A percentile compares a stretch with the other conserved stretches of the same genome.
These are phyloP conservation scores for Crepidotus variabilis DNA, from an alignment of 768 basidiomycete species.

Conservation along the genomic window DNA sequence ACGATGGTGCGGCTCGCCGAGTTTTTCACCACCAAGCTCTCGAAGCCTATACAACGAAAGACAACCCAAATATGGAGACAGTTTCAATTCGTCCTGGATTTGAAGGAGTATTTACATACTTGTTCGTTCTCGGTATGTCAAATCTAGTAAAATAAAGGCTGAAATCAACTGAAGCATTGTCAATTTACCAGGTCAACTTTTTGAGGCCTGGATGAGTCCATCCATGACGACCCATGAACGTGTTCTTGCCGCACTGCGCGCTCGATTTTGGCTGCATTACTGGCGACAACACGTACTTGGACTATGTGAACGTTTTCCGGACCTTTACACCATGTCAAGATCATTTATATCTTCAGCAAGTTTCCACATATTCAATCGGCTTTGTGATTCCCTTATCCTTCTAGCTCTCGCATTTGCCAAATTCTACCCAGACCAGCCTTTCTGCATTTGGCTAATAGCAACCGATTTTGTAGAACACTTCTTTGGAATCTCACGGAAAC, in stretches of 20 bases:
- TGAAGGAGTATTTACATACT: conserved; percentile 20
- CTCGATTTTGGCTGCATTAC: conserved; percentile 19
- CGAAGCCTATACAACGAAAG: conserved; percentile 5
- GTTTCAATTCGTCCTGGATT: conserved; percentile 11
- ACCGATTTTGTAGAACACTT: conserved; percentile 25
- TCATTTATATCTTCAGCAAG: conserved; percentile 21
- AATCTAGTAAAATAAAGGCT: neutral
- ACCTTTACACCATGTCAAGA: conserved; percentile 15
- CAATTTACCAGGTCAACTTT: conserved; percentile 11
- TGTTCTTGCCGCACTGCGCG: conserved; percentile 13
- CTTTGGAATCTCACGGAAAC: conserved; percentile 20
- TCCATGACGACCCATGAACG: conserved; percentile 13
- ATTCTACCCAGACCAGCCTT: conserved; percentile 18
- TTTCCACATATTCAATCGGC: conserved; percentile 24
- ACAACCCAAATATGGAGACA: conserved; percentile 1
- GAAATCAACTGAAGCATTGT: neutral
- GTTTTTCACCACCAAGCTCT: conserved; percentile 19
- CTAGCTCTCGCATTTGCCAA: conserved; percentile 13
- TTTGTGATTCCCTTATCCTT: conserved; percentile 21
- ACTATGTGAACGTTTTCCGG: conserved; percentile 14
- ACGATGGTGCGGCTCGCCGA: conserved; percentile 24
- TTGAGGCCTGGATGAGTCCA: conserved; percentile 23
- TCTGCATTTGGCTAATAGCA: conserved; percentile 19
- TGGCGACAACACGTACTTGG: conserved; percentile 13
- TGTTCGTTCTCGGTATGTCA: conserved; percentile 18